Evolutionary conservation across 345 rosid genomes (phyloP), one percentile per base, ranked within the genome.

Genomic region (Ricinus communis): DNA sequence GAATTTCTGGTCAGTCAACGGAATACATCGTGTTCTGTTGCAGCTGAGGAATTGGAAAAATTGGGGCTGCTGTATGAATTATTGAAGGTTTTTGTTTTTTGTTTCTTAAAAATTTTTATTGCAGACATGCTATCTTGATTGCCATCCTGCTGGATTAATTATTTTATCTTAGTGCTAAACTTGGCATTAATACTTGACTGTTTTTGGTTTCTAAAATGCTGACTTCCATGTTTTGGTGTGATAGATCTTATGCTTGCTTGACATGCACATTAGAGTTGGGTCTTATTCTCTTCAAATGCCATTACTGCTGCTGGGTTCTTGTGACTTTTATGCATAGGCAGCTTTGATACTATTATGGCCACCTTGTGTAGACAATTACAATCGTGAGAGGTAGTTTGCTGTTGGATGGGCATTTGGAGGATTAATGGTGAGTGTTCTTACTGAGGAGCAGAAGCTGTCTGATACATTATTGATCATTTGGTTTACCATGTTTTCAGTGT

Each of bases 231-330:
- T 79, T 80, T 73, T 70, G 81, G 65, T 81, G 65, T 65, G 82
- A 80, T 78, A 79, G 75, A 76, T 75, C 70, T 72, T 81, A 73
- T 84, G 86, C 82, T 84, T 82, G 77, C 80, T 76, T 79, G 80
- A 74, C 78, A 79, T 84, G 79, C 76, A 49, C 77, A 67, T 75
- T 69, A 70, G 47, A 65, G 75, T 77, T 73, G 81, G 86, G 74
- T 78, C 77, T 80, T 76, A 30, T 76, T 51, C 80, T 80, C 76
- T 82, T 70, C 74, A 74, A 84, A 68, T 79, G 79, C 79, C 54
- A 65, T 74, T 54, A 56, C 62, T 71, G 78, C 71, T 80, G 74
- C 78, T 78, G 81, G 79, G 69, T 78, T 69, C 50, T 60, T 76
- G 68, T 79, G 53, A 40, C 71, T 63, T 61, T 67, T 47, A 68